Base-by-base conservation (phyloP, 805 yeast species). In the Starmerella apis region DNA sequence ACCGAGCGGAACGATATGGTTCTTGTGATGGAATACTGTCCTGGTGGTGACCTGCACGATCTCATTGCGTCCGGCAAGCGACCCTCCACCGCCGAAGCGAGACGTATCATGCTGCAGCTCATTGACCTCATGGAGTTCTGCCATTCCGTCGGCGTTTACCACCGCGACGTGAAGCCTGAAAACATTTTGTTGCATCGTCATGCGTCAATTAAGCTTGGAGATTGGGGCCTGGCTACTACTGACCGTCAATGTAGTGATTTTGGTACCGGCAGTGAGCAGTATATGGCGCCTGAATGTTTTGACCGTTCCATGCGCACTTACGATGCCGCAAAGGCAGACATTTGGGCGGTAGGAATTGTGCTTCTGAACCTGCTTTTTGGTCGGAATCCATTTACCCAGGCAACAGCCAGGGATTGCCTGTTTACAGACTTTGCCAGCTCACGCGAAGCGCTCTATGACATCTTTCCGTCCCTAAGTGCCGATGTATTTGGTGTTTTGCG, bases 101-200 rank as follows among this genome's bases (percentile, higher is more conserved):
- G 78, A 61, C 73, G 71, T 52, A 81, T 75, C 56, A 82, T 83
- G 60, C 61, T 75, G 37, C 96, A 92, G 67, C 74, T 92, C 64
- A 71, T 90, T 38, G 84, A 87, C 54, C 95, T 88, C 3, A 73
- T 88, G 48, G 77, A 78, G 54, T 84, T 81, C 68, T 84, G 94
- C 61, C 96, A 90, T 65, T 72, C 94, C 49, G 95, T 85, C 66
- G 87, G 88, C 69, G 87, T 90, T 68, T 96, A 88, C 44, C 97
- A 88, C 66, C 75, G 98, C 60, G 98, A 92, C 70, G 75, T 92
- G 81, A 92, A 92, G 69, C 98, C 98, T 5, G 97, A 92, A 65
- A 92, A 92, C 69, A 77, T 92, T 50, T 70, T 92, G 60, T 79
- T 87, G 45, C 73, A 77, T 11, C 65, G 66, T 61, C 71, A 75